Percentiles rank a stretch among this genome's conserved stretches.
Evolutionary conservation across 768 basidiomycete genomes (phyloP).

Genomic region (Kwoniella europaea): DNA sequence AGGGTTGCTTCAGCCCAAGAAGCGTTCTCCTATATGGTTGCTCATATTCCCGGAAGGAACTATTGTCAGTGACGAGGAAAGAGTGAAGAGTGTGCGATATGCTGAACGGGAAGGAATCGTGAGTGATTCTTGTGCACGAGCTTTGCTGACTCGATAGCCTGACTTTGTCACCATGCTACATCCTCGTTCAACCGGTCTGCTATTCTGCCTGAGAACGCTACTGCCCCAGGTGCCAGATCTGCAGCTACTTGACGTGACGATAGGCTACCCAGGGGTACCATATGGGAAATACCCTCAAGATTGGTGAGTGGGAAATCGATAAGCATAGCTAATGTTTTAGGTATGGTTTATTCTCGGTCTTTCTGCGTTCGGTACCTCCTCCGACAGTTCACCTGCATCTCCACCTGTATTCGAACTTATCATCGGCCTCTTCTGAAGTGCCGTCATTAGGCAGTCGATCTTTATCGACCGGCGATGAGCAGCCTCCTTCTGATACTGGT

Average conservation of each 20-base stretch:
- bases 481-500: slow-evolving; percentile 44
- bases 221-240: slow-evolving; percentile 76
- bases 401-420: slow-evolving; percentile 71
- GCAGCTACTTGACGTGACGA: slow-evolving; percentile 84
- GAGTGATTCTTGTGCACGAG: slow-evolving; percentile 57
- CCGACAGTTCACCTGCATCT: slow-evolving; percentile 87
- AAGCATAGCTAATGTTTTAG: slow-evolving; percentile 16
- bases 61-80: slow-evolving; percentile 81
- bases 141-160: slow-evolving; percentile 61
- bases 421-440: slow-evolving; percentile 24
- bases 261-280: slow-evolving; percentile 89
- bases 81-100: slow-evolving; percentile 82
- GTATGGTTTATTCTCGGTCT: slow-evolving; percentile 88
- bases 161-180: slow-evolving; percentile 82
- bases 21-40: slow-evolving; percentile 68
- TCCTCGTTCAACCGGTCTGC: slow-evolving; percentile 89
- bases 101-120: slow-evolving; percentile 88
- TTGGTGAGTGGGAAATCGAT: slow-evolving; percentile 50
- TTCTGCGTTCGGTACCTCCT: slow-evolving; percentile 77
- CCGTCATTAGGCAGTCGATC: slow-evolving; percentile 60
- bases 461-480: slow-evolving; percentile 36
- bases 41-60: slow-evolving; percentile 96
- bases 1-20: slow-evolving; percentile 13
- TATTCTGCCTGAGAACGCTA: slow-evolving; percentile 80
- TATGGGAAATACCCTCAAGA: slow-evolving; percentile 79